phyloP scores from a whole-genome alignment of 176 grass and related monocot genomes.

The Oryza meridionalis region DNA sequence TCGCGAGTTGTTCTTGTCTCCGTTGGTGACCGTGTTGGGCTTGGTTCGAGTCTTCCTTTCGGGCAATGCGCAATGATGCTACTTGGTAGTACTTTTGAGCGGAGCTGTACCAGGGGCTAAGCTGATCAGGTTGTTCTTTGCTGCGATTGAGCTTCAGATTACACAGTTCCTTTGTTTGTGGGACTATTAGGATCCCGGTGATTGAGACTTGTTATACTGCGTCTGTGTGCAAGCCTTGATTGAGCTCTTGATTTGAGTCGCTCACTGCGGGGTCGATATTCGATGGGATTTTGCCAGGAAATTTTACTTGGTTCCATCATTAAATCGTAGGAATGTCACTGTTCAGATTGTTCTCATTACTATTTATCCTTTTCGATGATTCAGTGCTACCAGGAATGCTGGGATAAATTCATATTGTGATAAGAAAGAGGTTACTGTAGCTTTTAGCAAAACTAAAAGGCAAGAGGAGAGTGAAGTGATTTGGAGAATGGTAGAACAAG shows the following conservation, averaged over 20 bases:
- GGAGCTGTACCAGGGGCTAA: neutral
- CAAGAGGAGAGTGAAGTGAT: neutral
- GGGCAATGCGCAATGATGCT: neutral
- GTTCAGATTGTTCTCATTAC: neutral
- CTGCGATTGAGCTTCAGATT: neutral
- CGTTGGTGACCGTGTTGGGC: neutral
- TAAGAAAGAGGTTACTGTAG: slow-evolving; percentile 9
- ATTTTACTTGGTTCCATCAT: neutral
- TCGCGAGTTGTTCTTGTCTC: neutral
- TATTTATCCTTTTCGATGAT: slow-evolving; percentile 32
- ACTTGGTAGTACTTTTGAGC: neutral
- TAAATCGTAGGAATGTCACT: neutral
- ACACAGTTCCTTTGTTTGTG: neutral
- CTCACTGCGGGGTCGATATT: neutral
- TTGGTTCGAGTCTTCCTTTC: neutral
- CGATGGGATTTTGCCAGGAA: neutral
- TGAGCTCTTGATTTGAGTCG: neutral
- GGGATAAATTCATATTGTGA: slow-evolving; percentile 18
- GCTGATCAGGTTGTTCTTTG: neutral
- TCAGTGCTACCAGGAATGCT: slow-evolving; percentile 39
- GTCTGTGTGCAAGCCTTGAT: neutral
- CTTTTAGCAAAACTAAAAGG: slow-evolving; percentile 12
- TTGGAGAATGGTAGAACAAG: neutral
- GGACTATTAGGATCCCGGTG: neutral
- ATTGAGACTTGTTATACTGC: neutral